phyloP scores from a whole-genome alignment of 2,329 filamentous ascomycete species.

The Aureobasidium leucospermi region DNA sequence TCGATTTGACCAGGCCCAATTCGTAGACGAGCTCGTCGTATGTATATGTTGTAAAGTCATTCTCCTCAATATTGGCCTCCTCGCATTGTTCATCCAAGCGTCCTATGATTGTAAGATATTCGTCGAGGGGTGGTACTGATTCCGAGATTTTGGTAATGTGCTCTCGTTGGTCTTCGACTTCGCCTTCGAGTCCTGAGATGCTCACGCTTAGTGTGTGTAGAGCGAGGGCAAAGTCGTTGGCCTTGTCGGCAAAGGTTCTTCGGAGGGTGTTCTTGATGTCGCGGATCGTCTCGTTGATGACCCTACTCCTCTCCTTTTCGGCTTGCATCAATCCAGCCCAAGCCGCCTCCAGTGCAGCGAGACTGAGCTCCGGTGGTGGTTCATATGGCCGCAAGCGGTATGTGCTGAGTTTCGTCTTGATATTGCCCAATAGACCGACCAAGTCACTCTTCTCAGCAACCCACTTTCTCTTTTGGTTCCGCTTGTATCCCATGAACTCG shows the following conservation, averaged over 20 bases:
- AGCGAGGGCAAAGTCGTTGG: slow-evolving; percentile 93
- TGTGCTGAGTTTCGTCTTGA: slow-evolving; percentile 96
- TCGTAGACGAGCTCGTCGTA: slow-evolving; percentile 96
- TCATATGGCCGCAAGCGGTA: slow-evolving; percentile 88
- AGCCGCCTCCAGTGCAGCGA: slow-evolving; percentile 74
- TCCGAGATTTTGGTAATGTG: slow-evolving; percentile 81
- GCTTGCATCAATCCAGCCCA: slow-evolving; percentile 74
- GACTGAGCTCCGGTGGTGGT: slow-evolving; percentile 72
- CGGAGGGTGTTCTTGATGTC: slow-evolving; percentile 96
- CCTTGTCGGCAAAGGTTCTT: slow-evolving; percentile 91
- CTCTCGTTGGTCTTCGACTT: slow-evolving; percentile 86
- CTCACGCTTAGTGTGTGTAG: slow-evolving; percentile 91
- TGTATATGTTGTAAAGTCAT: slow-evolving; percentile 98
- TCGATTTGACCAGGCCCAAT: slow-evolving; percentile 80
- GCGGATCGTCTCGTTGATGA: slow-evolving; percentile 97
- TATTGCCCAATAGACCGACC: slow-evolving; percentile 87
- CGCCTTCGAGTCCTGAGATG: slow-evolving; percentile 93
- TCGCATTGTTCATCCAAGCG: slow-evolving; percentile 80
- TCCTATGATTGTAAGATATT: slow-evolving; percentile 82
- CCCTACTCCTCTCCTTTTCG: slow-evolving; percentile 80
- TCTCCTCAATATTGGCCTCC: slow-evolving; percentile 97
- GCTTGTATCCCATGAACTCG: slow-evolving; percentile 84
- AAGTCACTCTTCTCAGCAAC: slow-evolving; percentile 96
- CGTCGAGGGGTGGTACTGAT: slow-evolving; percentile 81
- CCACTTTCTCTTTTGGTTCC: slow-evolving; percentile 85